These are phyloP conservation scores for Eucalyptus microcorys DNA, from an alignment of 345 rosid genomes.

Conservation along the genomic window DNA sequence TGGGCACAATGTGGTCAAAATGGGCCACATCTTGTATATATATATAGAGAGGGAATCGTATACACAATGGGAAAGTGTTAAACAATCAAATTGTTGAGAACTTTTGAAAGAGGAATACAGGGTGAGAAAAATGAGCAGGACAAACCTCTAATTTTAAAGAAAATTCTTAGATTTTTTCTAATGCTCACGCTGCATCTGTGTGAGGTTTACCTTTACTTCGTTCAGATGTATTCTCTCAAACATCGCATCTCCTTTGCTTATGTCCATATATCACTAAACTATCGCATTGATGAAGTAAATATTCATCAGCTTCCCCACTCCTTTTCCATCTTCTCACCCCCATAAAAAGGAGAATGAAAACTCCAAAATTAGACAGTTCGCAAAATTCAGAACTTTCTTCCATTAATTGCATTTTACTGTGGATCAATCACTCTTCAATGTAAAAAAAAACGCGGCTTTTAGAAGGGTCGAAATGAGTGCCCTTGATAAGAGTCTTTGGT, in stretches of 20 bases:
- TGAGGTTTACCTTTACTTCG: neutral
- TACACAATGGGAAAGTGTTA: neutral
- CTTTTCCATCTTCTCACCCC: neutral
- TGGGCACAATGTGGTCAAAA: neutral
- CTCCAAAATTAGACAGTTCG: neutral
- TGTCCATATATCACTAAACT: neutral
- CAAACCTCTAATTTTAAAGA: neutral
- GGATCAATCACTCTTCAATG: neutral
- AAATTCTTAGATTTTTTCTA: too few species aligned
- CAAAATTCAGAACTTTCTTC: neutral
- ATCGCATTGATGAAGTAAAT: neutral
- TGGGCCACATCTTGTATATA: neutral
- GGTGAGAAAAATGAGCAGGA: neutral
- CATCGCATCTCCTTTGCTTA: neutral
- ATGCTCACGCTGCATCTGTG: neutral
- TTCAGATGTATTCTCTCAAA: neutral
- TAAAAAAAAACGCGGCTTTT: too few species aligned
- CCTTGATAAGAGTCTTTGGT: neutral
- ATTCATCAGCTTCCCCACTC: neutral
- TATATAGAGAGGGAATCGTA: neutral
- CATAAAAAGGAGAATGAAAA: neutral
- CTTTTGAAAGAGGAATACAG: neutral
- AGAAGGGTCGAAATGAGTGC: neutral
- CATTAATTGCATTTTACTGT: neutral
- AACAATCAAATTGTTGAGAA: neutral